Conservation (phyloP, 1,284 basidiomycete species). For the Kwoniella shivajii region DNA sequence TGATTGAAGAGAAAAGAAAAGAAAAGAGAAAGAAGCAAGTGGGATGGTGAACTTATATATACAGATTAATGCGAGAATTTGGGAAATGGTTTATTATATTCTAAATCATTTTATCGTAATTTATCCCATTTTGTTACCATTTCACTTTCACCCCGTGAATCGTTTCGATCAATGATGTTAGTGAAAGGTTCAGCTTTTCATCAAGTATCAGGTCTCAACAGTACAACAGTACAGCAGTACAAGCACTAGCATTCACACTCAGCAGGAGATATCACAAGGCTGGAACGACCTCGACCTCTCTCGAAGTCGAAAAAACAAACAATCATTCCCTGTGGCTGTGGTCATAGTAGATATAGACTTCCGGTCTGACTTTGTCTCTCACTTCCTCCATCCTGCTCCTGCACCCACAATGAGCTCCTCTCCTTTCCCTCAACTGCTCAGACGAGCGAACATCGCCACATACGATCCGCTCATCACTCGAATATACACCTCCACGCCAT, state of each 20-base stretch:
- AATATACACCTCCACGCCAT: conserved; percentile 49
- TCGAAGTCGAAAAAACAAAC: neutral
- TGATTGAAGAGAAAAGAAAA: conserved; percentile 11
- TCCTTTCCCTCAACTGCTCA: conserved; percentile 45
- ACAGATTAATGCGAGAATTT: conserved; percentile 8
- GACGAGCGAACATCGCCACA: conserved; percentile 45
- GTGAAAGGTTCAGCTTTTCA: too few species aligned
- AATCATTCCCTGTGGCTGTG: neutral
- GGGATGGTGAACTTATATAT: too few species aligned
- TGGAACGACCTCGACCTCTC: neutral
- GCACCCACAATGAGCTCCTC: conserved; percentile 18
- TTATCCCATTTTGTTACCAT: neutral
- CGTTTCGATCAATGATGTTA: too few species aligned
- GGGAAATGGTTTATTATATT: neutral
- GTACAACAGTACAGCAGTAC: neutral
- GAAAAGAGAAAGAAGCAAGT: neutral
- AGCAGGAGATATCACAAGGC: neutral
- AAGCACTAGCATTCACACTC: neutral
- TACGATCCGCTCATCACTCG: conserved; percentile 52
- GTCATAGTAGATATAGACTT: neutral
- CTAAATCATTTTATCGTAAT: conserved; percentile 4
- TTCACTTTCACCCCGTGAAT: neutral
- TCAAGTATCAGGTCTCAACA: neutral
- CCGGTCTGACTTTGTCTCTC: neutral
- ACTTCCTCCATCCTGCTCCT: neutral